A percentile compares a stretch with the other conserved stretches of the same genome.
phyloP scores from a whole-genome alignment of 192 early-diverging fungal species.

The Piromyces sp. region DNA sequence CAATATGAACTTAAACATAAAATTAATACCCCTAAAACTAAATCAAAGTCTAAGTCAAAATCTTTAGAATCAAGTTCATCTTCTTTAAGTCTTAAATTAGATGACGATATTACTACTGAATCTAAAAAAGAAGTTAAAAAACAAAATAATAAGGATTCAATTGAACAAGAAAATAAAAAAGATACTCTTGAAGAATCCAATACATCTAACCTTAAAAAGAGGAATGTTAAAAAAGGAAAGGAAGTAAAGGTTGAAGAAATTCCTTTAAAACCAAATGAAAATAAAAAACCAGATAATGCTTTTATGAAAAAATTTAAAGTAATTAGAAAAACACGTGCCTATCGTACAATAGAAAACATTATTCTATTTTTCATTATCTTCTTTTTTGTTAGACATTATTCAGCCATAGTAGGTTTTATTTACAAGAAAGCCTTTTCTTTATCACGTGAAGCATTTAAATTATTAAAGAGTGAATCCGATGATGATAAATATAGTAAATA shows the following conservation, averaged over 20 bases:
- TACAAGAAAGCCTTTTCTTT: neutral
- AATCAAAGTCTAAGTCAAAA: neutral
- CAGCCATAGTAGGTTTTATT: neutral
- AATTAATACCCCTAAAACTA: neutral
- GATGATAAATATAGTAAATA: no score
- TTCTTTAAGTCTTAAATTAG: neutral
- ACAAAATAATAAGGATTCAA: no score
- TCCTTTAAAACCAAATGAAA: neutral
- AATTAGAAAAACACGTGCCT: neutral
- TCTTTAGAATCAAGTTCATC: neutral
- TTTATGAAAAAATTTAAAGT: neutral
- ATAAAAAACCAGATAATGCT: neutral
- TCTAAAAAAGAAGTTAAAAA: no score
- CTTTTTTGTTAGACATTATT: neutral
- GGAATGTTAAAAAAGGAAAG: neutral
- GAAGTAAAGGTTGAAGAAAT: neutral
- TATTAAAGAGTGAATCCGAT: neutral
- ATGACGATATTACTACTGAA: neutral
- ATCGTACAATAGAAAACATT: neutral
- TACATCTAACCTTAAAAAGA: neutral
- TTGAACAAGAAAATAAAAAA: no score
- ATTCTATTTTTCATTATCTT: neutral
- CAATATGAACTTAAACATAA: neutral
- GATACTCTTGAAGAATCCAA: no score
- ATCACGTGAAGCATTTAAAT: neutral